Conservation (phyloP, 1,284 basidiomycete genomes). For the Ceratobasidium sp. region DNA sequence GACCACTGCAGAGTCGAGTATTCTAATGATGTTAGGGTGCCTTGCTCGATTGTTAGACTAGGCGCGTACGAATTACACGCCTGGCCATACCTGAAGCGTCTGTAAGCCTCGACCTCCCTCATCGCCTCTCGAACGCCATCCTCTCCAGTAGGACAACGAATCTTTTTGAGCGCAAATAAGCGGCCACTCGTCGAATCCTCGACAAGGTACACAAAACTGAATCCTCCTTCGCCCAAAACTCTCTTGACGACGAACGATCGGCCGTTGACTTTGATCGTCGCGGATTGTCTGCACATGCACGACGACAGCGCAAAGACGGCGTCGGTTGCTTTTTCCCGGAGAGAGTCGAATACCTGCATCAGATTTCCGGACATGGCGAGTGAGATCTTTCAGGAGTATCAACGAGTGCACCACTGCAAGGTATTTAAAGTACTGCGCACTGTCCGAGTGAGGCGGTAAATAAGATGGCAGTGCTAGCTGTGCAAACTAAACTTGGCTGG, state of each 20-base stretch:
- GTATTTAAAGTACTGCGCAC: conserved; percentile 28
- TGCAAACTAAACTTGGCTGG: conserved; percentile 3
- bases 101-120: conserved; percentile 91
- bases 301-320: conserved; percentile 82
- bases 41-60: conserved; percentile 58
- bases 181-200: conserved; percentile 86
- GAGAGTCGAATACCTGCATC: conserved; percentile 63
- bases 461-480: conserved; percentile 30
- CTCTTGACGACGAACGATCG: conserved; percentile 91
- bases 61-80: conserved; percentile 54
- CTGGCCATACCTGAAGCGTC: conserved; percentile 82
- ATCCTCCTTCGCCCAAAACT: conserved; percentile 93
- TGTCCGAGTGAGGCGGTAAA: conserved; percentile 20
- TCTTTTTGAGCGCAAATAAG: conserved; percentile 95
- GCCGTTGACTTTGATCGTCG: conserved; percentile 93
- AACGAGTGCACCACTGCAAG: not conserved
- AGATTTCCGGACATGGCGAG: conserved; percentile 37
- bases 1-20: conserved; percentile 92
- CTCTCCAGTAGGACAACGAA: conserved; percentile 84
- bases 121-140: conserved; percentile 87
- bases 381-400: not conserved
- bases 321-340: conserved; percentile 83
- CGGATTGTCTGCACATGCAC: conserved; percentile 82
- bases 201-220: conserved; percentile 95
- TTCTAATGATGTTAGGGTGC: conserved; percentile 90